Conservation (phyloP, 208 protist species). For the Phytomonas sp. region DNA sequence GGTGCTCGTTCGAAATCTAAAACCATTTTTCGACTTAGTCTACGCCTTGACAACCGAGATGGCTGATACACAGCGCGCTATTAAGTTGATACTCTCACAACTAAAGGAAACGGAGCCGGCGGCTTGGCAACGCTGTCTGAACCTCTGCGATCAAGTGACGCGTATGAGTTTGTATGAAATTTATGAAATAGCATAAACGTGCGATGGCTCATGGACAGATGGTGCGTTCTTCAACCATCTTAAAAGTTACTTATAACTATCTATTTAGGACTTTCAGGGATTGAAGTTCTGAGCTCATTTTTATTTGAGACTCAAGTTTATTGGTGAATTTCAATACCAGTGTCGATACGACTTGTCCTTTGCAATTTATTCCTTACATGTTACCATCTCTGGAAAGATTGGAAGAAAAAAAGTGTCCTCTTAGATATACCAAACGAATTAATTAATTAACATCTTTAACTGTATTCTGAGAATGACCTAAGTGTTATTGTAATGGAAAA, state of each 20-base stretch:
- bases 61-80: conserved; percentile 35
- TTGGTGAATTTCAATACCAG: background rate
- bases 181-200: conserved; percentile 48
- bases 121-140: conserved; percentile 40
- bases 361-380: background rate
- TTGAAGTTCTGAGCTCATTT: no score
- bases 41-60: conserved; percentile 24
- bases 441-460: background rate
- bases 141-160: conserved; percentile 29
- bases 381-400: background rate
- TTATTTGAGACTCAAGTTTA: background rate
- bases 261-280: no score
- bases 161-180: conserved; percentile 57
- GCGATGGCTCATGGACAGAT: background rate
- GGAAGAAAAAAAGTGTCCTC: background rate
- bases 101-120: conserved; percentile 23
- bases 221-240: background rate
- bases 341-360: background rate
- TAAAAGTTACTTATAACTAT: conserved; percentile 5
- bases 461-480: background rate
- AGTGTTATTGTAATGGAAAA: background rate
- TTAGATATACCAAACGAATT: background rate
- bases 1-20: conserved; percentile 17
- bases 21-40: conserved; percentile 64
- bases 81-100: conserved; percentile 31